Conservation (phyloP, 208 protist species). For the Leptomonas pyrrhocoris region DNA sequence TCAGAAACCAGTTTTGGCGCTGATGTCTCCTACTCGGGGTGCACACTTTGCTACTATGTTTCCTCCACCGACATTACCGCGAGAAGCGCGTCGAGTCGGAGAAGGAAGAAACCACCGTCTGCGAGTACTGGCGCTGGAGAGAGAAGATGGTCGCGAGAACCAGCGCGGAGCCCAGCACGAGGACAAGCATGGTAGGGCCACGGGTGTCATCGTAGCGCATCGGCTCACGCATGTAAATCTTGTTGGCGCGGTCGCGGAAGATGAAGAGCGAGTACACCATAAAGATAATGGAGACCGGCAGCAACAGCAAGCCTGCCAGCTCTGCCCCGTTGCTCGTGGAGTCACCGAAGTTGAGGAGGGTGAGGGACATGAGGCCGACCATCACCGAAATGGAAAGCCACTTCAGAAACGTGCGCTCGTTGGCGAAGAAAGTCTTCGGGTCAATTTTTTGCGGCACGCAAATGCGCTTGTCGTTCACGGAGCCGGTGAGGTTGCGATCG, state of each 20-base stretch:
- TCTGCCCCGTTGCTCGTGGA: conserved; percentile 78
- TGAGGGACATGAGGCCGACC: conserved; percentile 89
- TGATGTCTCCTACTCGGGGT: too few relatives aligned
- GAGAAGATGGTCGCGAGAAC: conserved; percentile 87
- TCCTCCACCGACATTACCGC: conserved; percentile 5
- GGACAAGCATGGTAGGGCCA: conserved; percentile 84
- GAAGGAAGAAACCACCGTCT: conserved; percentile 59
- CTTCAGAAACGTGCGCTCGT: conserved; percentile 93
- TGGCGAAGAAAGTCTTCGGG: conserved; percentile 93
- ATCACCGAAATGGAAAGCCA: conserved; percentile 92
- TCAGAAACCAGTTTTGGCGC: too few relatives aligned
- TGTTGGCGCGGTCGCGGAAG: conserved; percentile 87
- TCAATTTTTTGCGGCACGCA: conserved; percentile 93
- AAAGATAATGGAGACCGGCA: conserved; percentile 89
- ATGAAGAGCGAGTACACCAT: conserved; percentile 91
- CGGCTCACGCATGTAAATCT: conserved; percentile 92
- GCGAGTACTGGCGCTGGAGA: conserved; percentile 81
- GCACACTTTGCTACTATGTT: background rate
- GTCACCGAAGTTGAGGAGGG: conserved; percentile 85
- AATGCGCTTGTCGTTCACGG: conserved; percentile 85
- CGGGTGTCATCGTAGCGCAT: conserved; percentile 92
- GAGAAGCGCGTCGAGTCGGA: conserved; percentile 61
- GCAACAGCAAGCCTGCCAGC: conserved; percentile 78
- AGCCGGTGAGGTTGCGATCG: conserved; percentile 78
- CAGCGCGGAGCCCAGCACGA: conserved; percentile 78